Percentiles rank a stretch among this genome's conserved stretches.
Conservation (phyloP, 306 rosid species). For the Acacia acuminata region DNA sequence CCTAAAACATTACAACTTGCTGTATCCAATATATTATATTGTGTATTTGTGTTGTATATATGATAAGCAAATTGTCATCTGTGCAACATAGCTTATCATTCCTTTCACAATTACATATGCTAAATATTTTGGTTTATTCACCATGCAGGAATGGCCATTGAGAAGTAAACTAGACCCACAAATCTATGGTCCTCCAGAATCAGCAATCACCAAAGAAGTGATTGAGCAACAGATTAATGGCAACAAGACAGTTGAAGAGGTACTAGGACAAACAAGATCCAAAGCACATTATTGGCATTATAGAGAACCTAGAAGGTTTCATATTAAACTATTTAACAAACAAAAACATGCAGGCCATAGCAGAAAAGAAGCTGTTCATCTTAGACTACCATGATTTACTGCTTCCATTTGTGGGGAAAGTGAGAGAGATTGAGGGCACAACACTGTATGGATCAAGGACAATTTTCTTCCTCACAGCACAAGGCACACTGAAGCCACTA, state of each 20-base stretch:
- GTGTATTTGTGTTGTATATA: not conserved
- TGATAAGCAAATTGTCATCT: not conserved
- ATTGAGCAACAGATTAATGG: slow-evolving; percentile 52
- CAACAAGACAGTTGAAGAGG: slow-evolving; percentile 43
- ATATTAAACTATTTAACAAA: not conserved
- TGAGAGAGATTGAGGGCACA: slow-evolving; percentile 10
- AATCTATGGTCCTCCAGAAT: slow-evolving; percentile 50
- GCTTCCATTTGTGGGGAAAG: slow-evolving; percentile 9
- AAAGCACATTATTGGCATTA: not conserved
- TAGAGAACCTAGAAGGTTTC: not conserved
- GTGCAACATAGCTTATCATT: not conserved
- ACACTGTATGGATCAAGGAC: slow-evolving; percentile 27
- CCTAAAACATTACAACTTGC: not conserved
- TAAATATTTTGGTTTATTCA: not conserved
- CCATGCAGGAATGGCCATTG: slow-evolving; percentile 62
- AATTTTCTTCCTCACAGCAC: slow-evolving; percentile 9
- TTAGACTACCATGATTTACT: slow-evolving; percentile 8
- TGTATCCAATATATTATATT: not conserved
- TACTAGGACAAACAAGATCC: not conserved
- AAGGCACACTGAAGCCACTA: not conserved
- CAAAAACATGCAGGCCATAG: not conserved
- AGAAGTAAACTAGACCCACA: slow-evolving; percentile 49
- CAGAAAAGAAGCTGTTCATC: not conserved
- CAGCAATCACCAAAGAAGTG: slow-evolving; percentile 48
- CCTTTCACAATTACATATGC: not conserved